Evolutionary conservation across 108 stramenopile species (phyloP).

Genomic region (Pseudonitzschia multistriata): DNA sequence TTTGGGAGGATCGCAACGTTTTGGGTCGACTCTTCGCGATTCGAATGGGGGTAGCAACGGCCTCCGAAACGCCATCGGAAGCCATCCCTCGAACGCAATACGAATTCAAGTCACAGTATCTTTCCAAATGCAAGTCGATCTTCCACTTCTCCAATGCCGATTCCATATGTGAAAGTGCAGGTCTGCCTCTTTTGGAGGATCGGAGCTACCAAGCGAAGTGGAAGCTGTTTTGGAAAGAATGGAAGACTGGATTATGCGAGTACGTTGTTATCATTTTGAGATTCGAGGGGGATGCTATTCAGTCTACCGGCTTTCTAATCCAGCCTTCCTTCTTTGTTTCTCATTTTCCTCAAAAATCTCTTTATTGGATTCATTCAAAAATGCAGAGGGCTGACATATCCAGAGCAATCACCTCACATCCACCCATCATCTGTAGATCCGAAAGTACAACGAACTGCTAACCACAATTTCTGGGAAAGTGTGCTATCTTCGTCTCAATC

Average conservation of each 20-base stretch:
- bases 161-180: not conserved
- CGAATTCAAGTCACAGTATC: constrained; percentile 9
- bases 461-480: constrained; percentile 5
- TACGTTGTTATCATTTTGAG: not conserved
- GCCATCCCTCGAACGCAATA: not conserved
- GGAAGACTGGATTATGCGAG: constrained; percentile 11
- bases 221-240: constrained; percentile 10
- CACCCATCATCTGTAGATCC: not conserved
- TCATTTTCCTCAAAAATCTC: not conserved
- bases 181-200: constrained; percentile 9
- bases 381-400: constrained; percentile 3
- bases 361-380: not conserved
- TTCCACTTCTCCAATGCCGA: not conserved
- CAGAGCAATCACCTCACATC: constrained; percentile 3
- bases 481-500: constrained; percentile 1
- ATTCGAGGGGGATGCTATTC: not conserved
- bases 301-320: not conserved
- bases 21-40: constrained; percentile 39
- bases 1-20: constrained; percentile 43
- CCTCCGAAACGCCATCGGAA: not conserved
- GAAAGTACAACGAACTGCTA: not conserved
- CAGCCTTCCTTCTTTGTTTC: not conserved
- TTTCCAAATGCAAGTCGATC: not conserved
- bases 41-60: constrained; percentile 27
- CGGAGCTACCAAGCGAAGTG: constrained; percentile 7